Evolutionary conservation across 2,329 filamentous ascomycete species (phyloP), one percentile per base, ranked within the genome.

Genomic region (Pseudopyricularia javanii): DNA sequence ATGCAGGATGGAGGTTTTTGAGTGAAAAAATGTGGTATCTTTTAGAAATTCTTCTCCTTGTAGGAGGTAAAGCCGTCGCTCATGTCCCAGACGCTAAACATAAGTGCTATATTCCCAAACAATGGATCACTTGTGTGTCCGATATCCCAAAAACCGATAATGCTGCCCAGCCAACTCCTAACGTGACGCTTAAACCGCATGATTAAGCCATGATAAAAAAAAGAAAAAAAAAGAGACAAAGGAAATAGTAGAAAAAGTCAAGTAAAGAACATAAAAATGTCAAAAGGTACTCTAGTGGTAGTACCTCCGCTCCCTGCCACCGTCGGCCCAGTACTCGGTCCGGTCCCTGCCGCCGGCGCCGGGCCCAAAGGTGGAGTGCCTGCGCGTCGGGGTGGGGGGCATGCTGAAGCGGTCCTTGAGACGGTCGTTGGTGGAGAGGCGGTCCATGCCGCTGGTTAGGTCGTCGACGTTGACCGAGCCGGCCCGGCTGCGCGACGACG

Each of bases 21-120:
- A 49, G 4, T 22, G 9, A 2, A 8, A 22, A 33, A 47, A 43
- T 71, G 54, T 34, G 68, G 54, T 34, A 71, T 74, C 35, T 43
- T 32, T n/a, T n/a, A n/a, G 32, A 22, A 28, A 50, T n/a, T 12
- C 40, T 12, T 26, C 17, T 24, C 24, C 12, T 9, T 30, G 5
- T 24, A 22, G 14, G 14, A 45, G 20, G 20, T 14, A 12, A 45
- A 20, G 12, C 17, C 40, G 17, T 45, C 40, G 12, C 14, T 45
- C 14, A 20, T 45, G 14, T 26, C 12, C 24, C 15, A 5, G 40
- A 45, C 40, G 40, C 40, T 11, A 30, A 15, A 45, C 24, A 17
- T 24, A 45, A 45, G 17, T 45, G 40, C 24, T 14, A 20, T 45
- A 45, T 15, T 24, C 4, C 15, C 12, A 30, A 30, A 30, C 4